Conservation (phyloP, 164 flowering plant species). For the Buxus sempervirens region DNA sequence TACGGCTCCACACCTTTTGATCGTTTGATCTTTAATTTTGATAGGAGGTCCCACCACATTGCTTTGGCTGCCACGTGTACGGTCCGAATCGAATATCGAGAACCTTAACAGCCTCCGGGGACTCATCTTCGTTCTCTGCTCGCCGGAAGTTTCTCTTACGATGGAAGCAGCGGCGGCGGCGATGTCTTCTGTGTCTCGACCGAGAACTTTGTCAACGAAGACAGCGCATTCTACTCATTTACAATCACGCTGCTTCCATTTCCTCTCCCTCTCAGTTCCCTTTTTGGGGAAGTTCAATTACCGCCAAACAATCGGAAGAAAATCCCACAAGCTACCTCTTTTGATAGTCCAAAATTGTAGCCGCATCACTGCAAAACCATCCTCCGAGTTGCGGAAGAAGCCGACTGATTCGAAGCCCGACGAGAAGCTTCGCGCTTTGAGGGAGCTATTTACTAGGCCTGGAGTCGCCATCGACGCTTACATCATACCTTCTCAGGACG, state of each 20-base stretch:
- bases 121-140: no score
- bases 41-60: no score
- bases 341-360: slow-evolving; percentile 33
- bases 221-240: slow-evolving; percentile 15
- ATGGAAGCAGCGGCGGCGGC: slow-evolving; percentile 18
- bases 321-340: slow-evolving; percentile 11
- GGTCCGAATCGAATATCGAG: no score
- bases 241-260: slow-evolving; percentile 22
- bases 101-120: no score
- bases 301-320: slow-evolving; percentile 10
- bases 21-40: no score
- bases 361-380: slow-evolving; percentile 63
- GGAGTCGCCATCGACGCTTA: slow-evolving; percentile 82
- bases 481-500: slow-evolving; percentile 92
- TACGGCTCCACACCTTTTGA: no score
- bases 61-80: no score
- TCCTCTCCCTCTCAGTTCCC: slow-evolving; percentile 31
- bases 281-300: slow-evolving; percentile 27
- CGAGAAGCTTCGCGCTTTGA: slow-evolving; percentile 66
- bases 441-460: slow-evolving; percentile 70
- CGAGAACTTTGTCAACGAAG: slow-evolving; percentile 17
- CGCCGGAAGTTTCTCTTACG: neutral
- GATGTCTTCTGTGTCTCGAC: slow-evolving; percentile 17
- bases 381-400: slow-evolving; percentile 51
- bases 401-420: slow-evolving; percentile 35